Base-by-base conservation (phyloP, 2,329 filamentous ascomycete species). In the Pseudogymnoascus sp. region DNA sequence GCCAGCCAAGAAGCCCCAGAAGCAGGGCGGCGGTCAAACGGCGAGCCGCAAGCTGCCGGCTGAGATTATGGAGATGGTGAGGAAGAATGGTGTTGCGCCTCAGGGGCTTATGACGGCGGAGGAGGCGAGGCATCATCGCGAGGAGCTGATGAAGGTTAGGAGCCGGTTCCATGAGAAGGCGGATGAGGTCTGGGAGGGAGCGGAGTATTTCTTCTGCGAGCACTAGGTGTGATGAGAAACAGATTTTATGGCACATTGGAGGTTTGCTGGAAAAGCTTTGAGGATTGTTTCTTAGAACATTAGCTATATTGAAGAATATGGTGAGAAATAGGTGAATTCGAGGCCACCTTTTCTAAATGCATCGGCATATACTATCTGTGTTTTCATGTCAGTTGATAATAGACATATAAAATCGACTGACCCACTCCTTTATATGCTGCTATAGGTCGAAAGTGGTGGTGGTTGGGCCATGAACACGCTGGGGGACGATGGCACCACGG, bases 1-100 rank as follows among this genome's bases (percentile, higher is more conserved):
- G 3, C 67, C 74, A 63, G 70, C 67, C 33, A 61, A 40, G 59
- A 61, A 61, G 11, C n/a, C 33, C 2, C 59, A 61, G 57, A 60
- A 60, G 9, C 57, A 36, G 6, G 59, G 26, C 2, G 38, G 21
- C 42, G 17, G 19, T 33, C 33, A 61, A 11, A 26, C 9, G 6
- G 19, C 19, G 31, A 61, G 57, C 10, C 60, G 64, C 64, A 63
- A 63, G 44, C 62, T 63, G 19, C 62, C 62, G 9, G 13, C 62
- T 7, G 62, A 63, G 44, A 36, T 63, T 33, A 61, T 63, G 47
- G 62, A 63, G 21, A 63, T 63, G 44, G 62, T 59, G 28, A 31
- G 28, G 17, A 8, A 63, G 44, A 38, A 59, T 36, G 40, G 31
- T 1, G 4, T 59, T 36, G 60, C 2, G n/a, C 31, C 62, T 26